Base-by-base conservation (phyloP, 768 basidiomycete genomes). In the Mycena rosella region DNA sequence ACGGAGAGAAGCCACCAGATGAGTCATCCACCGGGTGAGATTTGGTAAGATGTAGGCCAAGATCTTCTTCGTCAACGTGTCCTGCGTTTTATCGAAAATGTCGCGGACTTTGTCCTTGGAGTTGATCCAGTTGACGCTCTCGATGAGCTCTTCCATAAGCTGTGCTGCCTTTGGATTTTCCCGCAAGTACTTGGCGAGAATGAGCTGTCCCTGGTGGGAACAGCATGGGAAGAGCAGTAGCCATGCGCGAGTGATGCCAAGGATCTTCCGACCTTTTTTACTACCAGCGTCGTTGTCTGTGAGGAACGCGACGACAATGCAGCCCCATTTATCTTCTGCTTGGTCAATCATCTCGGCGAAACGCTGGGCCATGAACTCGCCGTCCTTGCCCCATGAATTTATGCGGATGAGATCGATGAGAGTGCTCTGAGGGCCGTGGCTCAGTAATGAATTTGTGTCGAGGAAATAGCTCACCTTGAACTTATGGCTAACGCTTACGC, bases 271-370 rank as follows among this genome's bases (percentile, higher is more conserved):
- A 45, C 75, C 75, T 13, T 54, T 44, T 32, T 77, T 73, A 54
- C 74, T 75, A 0, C 76, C 77, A 47, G 76, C 72, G 67, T 78
- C 71, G 45, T 76, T 76, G 29, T 78, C 77, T 18, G 67, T 71
- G 68, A 69, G 72, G 32, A 75, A 71, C 0, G 52, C 53, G 3
- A 78, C 51, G 0, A 76, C 57, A 11, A 44, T 20, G 4, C 76
- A 68, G 0, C 58, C 27, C 17, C 71, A 72, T 7, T n/a, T 34
- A 0, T 52, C 49, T 48, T 78, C 76, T 3, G 67, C 68, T 24
- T 70, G 72, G 51, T 77, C 74, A 26, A 78, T 73, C 69, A 76
- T 76, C 0, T 26, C 54, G 9, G 69, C 62, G 44, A 78, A 79
- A n/a, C 73, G 70, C 6, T 14, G 7, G 32, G 77, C 76, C 73